Evolutionary conservation across 768 basidiomycete species (phyloP).

Genomic region (Tylopilus plumbeoviolaceoides): DNA sequence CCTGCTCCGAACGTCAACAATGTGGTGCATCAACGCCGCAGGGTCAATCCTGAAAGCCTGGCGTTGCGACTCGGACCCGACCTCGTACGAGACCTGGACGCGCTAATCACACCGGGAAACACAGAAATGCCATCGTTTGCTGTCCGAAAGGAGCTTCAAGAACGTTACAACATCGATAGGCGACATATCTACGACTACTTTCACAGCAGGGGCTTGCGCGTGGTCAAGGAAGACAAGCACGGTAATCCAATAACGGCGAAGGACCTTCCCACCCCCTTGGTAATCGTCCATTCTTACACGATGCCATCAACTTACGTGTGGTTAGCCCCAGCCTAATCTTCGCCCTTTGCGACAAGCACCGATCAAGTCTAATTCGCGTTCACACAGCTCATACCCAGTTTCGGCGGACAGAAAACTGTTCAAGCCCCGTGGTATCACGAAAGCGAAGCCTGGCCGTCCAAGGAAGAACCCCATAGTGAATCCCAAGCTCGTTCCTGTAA

Average conservation of each 20-base stretch:
- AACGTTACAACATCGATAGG: slow-evolving; percentile 65
- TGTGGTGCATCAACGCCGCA: slow-evolving; percentile 32
- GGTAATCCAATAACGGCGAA: slow-evolving; percentile 39
- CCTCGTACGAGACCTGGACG: slow-evolving; percentile 68
- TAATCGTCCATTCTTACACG: slow-evolving; percentile 13
- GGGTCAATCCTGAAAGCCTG: slow-evolving; percentile 66
- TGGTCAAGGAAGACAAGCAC: slow-evolving; percentile 61
- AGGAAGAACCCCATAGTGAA: slow-evolving; percentile 17
- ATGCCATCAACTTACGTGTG: slow-evolving; percentile 10
- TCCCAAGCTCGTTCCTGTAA: slow-evolving; percentile 2
- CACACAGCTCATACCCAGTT: slow-evolving; percentile 15
- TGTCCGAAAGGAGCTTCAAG: slow-evolving; percentile 65
- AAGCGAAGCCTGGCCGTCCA: slow-evolving; percentile 30
- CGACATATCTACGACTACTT: slow-evolving; percentile 79
- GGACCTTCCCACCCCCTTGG: slow-evolving; percentile 21
- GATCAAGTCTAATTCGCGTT: slow-evolving; percentile 10
- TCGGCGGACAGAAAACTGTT: slow-evolving; percentile 11
- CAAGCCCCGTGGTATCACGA: slow-evolving; percentile 29
- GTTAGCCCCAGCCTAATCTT: slow-evolving; percentile 25
- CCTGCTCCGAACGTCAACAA: background rate
- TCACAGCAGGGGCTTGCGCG: slow-evolving; percentile 58
- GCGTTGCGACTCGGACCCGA: slow-evolving; percentile 64
- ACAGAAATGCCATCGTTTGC: slow-evolving; percentile 73
- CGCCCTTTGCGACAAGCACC: slow-evolving; percentile 29
- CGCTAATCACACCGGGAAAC: slow-evolving; percentile 62